Conservation (phyloP, 1,139 yeast genomes). For the Pneumocystis wakefieldiae region DNA sequence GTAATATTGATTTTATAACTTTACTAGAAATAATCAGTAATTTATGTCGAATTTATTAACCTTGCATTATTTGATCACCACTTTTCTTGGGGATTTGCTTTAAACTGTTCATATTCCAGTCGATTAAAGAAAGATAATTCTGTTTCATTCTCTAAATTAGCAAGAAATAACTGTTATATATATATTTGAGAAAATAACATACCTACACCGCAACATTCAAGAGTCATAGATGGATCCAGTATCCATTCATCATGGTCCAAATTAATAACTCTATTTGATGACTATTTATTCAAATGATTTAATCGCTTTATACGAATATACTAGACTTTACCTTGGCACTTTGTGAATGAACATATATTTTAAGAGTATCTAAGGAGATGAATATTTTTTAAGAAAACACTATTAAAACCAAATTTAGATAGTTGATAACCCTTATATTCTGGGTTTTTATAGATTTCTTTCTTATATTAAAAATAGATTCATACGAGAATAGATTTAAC, state of each 20-base stretch:
- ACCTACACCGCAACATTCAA: conserved; percentile 53
- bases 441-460: conserved; percentile 48
- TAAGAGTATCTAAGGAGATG: conserved; percentile 27
- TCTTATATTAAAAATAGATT: conserved; percentile 18
- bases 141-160: conserved; percentile 51
- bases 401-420: conserved; percentile 27
- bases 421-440: conserved; percentile 69
- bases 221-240: conserved; percentile 32
- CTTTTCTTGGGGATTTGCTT: conserved; percentile 74
- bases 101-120: conserved; percentile 50
- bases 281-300: conserved; percentile 19
- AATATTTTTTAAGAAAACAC: conserved; percentile 2
- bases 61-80: conserved; percentile 35
- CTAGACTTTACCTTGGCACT: conserved; percentile 40
- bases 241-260: conserved; percentile 70
- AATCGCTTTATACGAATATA: background rate
- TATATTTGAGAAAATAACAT: conserved; percentile 4
- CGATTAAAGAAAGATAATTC: conserved; percentile 68
- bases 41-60: too few species aligned
- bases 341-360: conserved; percentile 87
- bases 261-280: conserved; percentile 82
- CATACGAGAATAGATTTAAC: conserved; percentile 10
- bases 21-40: too few species aligned
- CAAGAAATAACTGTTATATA: background rate
- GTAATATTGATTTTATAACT: background rate